A percentile compares a stretch with the other conserved stretches of the same genome.
Evolutionary conservation across 108 stramenopile species (phyloP).

Genomic region (Cyclotella cryptica): DNA sequence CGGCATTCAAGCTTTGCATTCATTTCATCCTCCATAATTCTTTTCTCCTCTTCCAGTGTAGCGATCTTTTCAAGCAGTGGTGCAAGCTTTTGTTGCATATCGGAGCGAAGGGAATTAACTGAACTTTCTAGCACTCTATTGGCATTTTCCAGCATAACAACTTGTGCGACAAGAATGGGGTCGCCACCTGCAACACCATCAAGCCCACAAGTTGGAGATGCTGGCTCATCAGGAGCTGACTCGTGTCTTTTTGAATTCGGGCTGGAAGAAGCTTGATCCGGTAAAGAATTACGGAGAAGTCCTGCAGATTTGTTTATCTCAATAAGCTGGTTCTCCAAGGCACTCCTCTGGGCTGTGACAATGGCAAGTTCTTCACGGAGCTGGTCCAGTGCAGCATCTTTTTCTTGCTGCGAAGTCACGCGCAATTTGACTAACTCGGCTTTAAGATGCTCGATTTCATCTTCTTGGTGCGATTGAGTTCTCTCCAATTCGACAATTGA

Average conservation of each 20-base stretch:
- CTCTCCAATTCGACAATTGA: conserved; percentile 24
- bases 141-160: conserved; percentile 48
- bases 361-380: conserved; percentile 37
- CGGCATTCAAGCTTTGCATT: conserved; percentile 41
- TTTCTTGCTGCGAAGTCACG: conserved; percentile 40
- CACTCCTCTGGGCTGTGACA: conserved; percentile 33
- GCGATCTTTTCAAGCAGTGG: conserved; percentile 37
- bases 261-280: background rate
- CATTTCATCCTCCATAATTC: conserved; percentile 43
- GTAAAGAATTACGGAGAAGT: conserved; percentile 18
- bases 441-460: conserved; percentile 46
- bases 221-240: background rate
- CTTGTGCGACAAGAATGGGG: conserved; percentile 46
- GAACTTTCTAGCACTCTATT: conserved; percentile 40
- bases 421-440: conserved; percentile 32
- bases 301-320: conserved; percentile 48
- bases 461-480: conserved; percentile 34
- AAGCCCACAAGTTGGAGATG: background rate
- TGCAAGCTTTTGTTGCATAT: conserved; percentile 35
- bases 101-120: conserved; percentile 37
- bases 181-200: conserved; percentile 23
- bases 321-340: conserved; percentile 47
- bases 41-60: conserved; percentile 44
- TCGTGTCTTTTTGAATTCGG: background rate
- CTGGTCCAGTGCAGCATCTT: conserved; percentile 32